Base-by-base conservation (phyloP, 2,329 filamentous ascomycete species). In the Dactylellina drechsleri region DNA sequence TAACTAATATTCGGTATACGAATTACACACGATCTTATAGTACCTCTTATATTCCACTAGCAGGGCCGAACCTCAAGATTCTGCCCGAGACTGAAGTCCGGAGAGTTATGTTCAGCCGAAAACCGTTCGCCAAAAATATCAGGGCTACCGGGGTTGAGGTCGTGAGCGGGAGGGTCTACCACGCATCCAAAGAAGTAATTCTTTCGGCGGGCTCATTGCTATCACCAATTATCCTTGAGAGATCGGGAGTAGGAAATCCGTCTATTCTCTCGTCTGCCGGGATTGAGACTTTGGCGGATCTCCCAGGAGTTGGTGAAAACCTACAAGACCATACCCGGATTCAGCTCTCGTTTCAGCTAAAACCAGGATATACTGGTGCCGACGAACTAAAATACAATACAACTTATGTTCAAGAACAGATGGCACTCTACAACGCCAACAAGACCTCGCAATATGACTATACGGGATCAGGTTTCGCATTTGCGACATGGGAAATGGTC, bases 21-120 rank as follows among this genome's bases (percentile, higher is more conserved):
- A 82, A 83, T 47, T 86, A 84, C 76, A 83, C 81, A 18, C 82
- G 86, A 40, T 86, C 84, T 1, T 87, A 86, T 78, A 81, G 82
- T 23, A 77, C 80, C 60, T 82, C 82, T 1, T 86, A 86, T 70
- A 79, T 84, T 0, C 80, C 82, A 2, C 78, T 82, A n/a, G 81
- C 82, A 0, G 80, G 81, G 0, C 23, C 80, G 0, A 87, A 86
- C 54, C 81, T 87, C 41, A 66, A 80, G n/a, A 57, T 84, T 20
- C 76, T 82, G 36, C 76, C 81, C 3, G 80, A 82, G 6, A 82
- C 82, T 1, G 81, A 79, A 7, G 83, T 84, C 0, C 77, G 80
- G 6, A 83, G 81, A 65, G 70, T 85, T 65, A 82, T 50, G 82
- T 60, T 80, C 85, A 26, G 53, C 77, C 58, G 78, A 65, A 66